phyloP scores from a whole-genome alignment of 345 rosid genomes.

The Gossypium herbaceum region DNA sequence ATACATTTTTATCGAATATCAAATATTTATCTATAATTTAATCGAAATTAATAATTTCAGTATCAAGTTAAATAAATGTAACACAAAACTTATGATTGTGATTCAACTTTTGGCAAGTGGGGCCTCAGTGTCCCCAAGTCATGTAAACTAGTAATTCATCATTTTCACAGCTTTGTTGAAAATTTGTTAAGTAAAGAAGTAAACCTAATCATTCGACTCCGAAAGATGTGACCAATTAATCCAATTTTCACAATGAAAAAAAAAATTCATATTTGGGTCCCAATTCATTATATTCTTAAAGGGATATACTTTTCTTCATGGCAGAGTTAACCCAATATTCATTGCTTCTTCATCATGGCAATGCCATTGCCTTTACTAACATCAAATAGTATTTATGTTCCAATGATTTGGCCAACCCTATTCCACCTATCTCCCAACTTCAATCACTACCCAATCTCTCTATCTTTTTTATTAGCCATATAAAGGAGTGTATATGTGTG shows the following conservation, averaged over 20 bases:
- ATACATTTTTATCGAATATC: too few species aligned
- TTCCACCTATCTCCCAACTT: neutral
- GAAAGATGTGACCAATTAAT: neutral
- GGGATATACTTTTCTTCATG: neutral
- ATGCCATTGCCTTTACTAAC: neutral
- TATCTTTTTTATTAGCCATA: neutral
- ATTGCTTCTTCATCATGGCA: too few species aligned
- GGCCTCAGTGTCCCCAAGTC: neutral
- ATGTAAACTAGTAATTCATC: neutral
- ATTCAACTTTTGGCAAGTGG: neutral
- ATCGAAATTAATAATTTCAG: too few species aligned
- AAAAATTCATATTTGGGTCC: neutral
- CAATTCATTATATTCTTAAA: neutral
- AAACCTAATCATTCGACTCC: conserved; percentile 3
- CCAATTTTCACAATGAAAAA: too few species aligned
- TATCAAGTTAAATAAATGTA: too few species aligned
- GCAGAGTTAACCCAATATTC: neutral
- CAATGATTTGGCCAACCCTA: neutral
- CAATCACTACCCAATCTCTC: neutral
- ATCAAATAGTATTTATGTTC: neutral
- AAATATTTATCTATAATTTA: too few species aligned
- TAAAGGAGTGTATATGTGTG: too few species aligned
- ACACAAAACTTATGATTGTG: too few species aligned
- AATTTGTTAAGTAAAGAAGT: neutral
- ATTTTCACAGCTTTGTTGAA: neutral